A percentile compares a stretch with the other conserved stretches of the same genome.
Conservation (phyloP, 805 yeast species). For the Candida nanaspora region DNA sequence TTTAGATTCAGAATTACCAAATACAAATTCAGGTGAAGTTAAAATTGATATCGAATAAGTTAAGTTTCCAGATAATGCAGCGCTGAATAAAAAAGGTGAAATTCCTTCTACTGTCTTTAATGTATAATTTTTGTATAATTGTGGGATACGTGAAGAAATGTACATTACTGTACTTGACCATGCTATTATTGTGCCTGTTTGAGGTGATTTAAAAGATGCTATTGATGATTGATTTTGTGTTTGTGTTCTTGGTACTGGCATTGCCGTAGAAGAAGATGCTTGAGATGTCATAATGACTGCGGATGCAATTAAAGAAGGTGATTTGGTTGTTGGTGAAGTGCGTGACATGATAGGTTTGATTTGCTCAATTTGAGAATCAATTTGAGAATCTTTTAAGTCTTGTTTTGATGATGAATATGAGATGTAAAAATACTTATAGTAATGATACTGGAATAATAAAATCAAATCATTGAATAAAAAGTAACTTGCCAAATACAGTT, state of each 20-base stretch:
- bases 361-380: too few species aligned
- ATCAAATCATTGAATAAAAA: slow-evolving; percentile 67
- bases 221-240: neutral
- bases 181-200: slow-evolving; percentile 42
- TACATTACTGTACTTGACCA: slow-evolving; percentile 78
- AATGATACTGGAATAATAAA: slow-evolving; percentile 62
- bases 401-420: neutral
- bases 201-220: neutral
- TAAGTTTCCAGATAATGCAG: slow-evolving; percentile 73
- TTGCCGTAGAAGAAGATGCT: slow-evolving; percentile 6
- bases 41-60: slow-evolving; percentile 73
- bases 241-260: slow-evolving; percentile 11
- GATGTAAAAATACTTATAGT: slow-evolving; percentile 32
- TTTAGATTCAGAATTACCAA: slow-evolving; percentile 20
- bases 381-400: too few species aligned
- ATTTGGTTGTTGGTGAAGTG: neutral
- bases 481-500: slow-evolving; percentile 62
- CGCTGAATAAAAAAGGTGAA: slow-evolving; percentile 69
- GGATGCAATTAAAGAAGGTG: neutral
- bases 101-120: slow-evolving; percentile 84
- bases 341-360: too few species aligned
- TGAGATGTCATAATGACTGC: neutral
- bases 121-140: slow-evolving; percentile 63
- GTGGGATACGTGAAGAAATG: slow-evolving; percentile 78
- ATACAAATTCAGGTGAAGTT: slow-evolving; percentile 48